These are phyloP conservation scores for Psilocybe cubensis DNA, from an alignment of 768 basidiomycete genomes.

Conservation along the genomic window DNA sequence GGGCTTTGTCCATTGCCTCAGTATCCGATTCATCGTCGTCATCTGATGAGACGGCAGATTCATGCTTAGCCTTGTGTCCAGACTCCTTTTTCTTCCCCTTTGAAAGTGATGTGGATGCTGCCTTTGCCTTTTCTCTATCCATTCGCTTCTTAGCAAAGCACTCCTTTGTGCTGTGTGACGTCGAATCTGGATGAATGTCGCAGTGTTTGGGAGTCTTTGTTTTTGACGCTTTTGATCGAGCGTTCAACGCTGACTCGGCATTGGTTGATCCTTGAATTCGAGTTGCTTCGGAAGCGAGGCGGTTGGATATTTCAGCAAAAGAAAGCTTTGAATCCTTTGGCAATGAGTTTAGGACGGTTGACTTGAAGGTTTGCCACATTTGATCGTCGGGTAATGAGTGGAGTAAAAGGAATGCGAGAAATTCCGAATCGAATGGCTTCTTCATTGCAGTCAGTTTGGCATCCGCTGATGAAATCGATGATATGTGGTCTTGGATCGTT, in stretches of 20 bases:
- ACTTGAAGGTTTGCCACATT: too few species aligned
- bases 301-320: not conserved
- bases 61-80: not conserved
- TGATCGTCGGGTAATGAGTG: too few species aligned
- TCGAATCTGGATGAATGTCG: not conserved
- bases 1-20: too few species aligned
- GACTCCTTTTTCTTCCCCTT: not conserved
- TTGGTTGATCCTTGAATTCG: not conserved
- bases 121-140: not conserved
- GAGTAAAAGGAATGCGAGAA: too few species aligned
- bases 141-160: not conserved
- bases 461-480: too few species aligned
- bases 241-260: not conserved
- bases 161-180: not conserved
- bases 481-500: slow-evolving; percentile 9
- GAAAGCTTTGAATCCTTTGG: not conserved
- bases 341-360: not conserved
- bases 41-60: too few species aligned
- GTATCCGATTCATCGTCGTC: not conserved
- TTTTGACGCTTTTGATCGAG: not conserved
- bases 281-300: not conserved
- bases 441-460: too few species aligned
- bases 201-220: not conserved
- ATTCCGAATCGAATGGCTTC: too few species aligned
- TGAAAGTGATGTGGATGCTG: too few species aligned